Base-by-base conservation (phyloP, 192 early-diverging fungal species). In the Jimgerdemannia flammicorona region DNA sequence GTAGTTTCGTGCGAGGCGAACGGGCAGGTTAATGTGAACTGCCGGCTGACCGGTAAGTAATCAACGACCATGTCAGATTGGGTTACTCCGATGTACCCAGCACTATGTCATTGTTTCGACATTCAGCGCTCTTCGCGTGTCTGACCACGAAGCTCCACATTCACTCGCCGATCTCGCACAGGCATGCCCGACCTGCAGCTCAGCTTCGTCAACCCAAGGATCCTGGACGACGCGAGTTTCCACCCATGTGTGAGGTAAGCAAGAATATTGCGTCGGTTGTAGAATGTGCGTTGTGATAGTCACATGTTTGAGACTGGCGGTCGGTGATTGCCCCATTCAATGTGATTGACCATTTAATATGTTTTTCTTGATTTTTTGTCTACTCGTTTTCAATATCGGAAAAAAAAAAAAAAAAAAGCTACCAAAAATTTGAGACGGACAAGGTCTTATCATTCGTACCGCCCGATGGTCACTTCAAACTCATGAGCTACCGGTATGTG, bases 181-280 rank as follows among this genome's bases (percentile, higher is more conserved):
- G 92, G 90, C 44, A 97, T 97, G 93, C 97, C 97, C 6, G 95
- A 99, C 64, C 79, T 97, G 71, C 86, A 91, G 2, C 78, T 99
- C 65, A 87, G 79, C 40, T 90, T 97, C 70, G 81, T 87, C 63
- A 93, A 93, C 71, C 86, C 91, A 8, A 72, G 86, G 64, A 67
- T 91, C 4, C 83, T 97, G 75, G 96, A 96, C 73, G 91, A 95
- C 71, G 87, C 87, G 39, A 90, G 91, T 69, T 95, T 99, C 79
- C 97, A 99, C 81, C 95, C 94, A 3, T 96, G 95, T 73, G 95
- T 99, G 7, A 83, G 93, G 85, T 80, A 66, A 64, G 63, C 41
- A 40, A 20, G 29, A 20, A 59, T 59, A 2, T 59, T 59, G 14
- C 8, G 6, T 14, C 49, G 6, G 6, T 59, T 59, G 6, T 59